These are phyloP conservation scores for Fusarium citri DNA, from an alignment of 2,329 filamentous ascomycete genomes.

Conservation along the genomic window DNA sequence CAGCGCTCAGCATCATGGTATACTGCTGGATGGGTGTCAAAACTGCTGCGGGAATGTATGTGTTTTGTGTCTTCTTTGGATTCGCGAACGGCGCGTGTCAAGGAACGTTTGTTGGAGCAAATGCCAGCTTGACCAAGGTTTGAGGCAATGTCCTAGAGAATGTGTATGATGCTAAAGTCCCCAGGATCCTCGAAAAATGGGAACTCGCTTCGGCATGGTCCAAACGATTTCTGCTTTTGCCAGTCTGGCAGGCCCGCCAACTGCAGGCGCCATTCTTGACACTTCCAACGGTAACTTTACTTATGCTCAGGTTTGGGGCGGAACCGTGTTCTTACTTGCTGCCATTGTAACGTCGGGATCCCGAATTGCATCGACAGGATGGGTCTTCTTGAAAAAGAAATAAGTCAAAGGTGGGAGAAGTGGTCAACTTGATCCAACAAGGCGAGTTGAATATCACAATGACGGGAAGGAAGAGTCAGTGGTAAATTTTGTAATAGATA, in stretches of 20 bases:
- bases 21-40: constrained; percentile 49
- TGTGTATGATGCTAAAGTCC: not conserved
- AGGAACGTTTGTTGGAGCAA: constrained; percentile 51
- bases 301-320: constrained; percentile 62
- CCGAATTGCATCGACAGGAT: constrained; percentile 53
- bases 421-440: not conserved
- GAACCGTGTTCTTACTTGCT: constrained; percentile 53
- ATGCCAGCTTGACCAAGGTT: constrained; percentile 53
- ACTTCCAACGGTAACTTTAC: constrained; percentile 48
- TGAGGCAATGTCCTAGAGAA: not conserved
- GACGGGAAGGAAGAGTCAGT: not conserved
- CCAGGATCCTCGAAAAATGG: constrained; percentile 55
- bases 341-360: constrained; percentile 49
- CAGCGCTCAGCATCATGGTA: constrained; percentile 44
- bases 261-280: constrained; percentile 49
- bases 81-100: constrained; percentile 46
- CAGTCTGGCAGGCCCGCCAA: constrained; percentile 56
- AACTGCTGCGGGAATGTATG: constrained; percentile 45
- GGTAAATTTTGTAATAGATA: not conserved
- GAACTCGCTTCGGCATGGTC: constrained; percentile 58
- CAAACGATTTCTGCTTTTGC: constrained; percentile 56
- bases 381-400: constrained; percentile 52
- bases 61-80: constrained; percentile 48
- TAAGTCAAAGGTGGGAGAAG: not conserved
- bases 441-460: not conserved